Evolutionary conservation across 2,329 filamentous ascomycete species (phyloP).

Genomic region (Arthrobotrys sphaeroides): DNA sequence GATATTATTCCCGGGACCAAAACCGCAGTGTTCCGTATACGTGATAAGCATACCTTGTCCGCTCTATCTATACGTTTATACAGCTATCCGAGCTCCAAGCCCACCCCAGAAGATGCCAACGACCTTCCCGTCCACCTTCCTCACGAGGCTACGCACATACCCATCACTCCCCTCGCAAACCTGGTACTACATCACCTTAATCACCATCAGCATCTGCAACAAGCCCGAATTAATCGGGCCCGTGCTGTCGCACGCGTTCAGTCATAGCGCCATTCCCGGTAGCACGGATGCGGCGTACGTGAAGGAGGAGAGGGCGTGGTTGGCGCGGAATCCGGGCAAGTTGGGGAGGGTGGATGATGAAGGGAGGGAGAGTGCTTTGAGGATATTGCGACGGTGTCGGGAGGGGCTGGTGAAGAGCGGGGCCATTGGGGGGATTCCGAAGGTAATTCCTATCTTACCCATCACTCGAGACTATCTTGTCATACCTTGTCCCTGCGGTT

Average conservation of each 20-base stretch:
- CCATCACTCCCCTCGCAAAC: constrained; percentile 63
- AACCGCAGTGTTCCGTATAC: too few relatives aligned
- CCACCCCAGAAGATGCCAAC: background rate
- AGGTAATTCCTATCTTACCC: constrained; percentile 60
- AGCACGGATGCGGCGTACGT: constrained; percentile 60
- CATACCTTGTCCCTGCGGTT: too few relatives aligned
- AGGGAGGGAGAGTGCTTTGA: constrained; percentile 58
- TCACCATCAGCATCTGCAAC: constrained; percentile 65
- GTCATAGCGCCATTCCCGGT: constrained; percentile 57
- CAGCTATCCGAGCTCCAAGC: too few relatives aligned
- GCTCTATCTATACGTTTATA: too few relatives aligned
- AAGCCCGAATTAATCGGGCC: constrained; percentile 65
- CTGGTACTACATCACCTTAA: constrained; percentile 66
- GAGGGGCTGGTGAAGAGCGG: constrained; percentile 66
- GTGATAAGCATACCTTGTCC: too few relatives aligned
- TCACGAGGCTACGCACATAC: constrained; percentile 62
- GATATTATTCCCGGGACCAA: too few relatives aligned
- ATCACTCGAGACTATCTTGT: too few relatives aligned
- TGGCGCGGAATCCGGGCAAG: constrained; percentile 31
- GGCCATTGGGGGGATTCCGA: constrained; percentile 66
- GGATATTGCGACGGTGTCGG: constrained; percentile 64
- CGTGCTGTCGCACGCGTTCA: constrained; percentile 64
- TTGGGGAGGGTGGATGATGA: constrained; percentile 36
- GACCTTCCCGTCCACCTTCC: constrained; percentile 60
- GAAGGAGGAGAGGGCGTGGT: constrained; percentile 49